Conservation (phyloP, 495 filamentous ascomycete genomes). For the Penicillium silybi region DNA sequence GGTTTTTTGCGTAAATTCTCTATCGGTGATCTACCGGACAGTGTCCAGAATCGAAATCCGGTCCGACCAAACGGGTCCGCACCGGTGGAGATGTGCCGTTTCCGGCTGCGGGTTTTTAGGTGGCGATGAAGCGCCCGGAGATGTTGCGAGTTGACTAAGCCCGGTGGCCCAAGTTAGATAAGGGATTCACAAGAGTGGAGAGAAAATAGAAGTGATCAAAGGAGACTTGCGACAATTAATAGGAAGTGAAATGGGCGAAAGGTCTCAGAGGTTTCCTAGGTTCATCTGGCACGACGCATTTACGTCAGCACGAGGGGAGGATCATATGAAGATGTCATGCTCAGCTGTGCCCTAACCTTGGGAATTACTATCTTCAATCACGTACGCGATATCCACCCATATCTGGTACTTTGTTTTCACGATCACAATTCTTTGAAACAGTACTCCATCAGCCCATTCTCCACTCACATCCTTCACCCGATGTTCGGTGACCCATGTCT, state of each 20-base stretch:
- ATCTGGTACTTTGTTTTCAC: not conserved
- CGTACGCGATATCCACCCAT: not conserved
- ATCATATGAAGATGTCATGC: conserved; percentile 11
- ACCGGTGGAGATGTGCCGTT: conserved; percentile 25
- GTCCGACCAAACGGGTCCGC: conserved; percentile 28
- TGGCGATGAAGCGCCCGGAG: conserved; percentile 13
- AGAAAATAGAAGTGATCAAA: not conserved
- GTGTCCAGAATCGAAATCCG: conserved; percentile 25
- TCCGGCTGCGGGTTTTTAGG: conserved; percentile 9
- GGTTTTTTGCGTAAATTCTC: conserved; percentile 16
- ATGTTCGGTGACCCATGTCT: conserved; percentile 7
- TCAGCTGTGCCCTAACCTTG: no score
- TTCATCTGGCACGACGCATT: conserved; percentile 8
- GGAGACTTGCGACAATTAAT: not conserved
- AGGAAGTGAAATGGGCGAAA: not conserved
- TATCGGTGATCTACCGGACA: conserved; percentile 25
- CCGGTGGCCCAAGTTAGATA: conserved; percentile 1
- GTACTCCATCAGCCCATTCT: not conserved
- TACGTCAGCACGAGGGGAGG: conserved; percentile 15
- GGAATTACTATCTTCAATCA: not conserved
- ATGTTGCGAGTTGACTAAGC: conserved; percentile 15
- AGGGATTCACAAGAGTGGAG: not conserved
- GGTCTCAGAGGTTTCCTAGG: not conserved
- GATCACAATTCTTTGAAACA: no score
- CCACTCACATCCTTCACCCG: no score